Conservation (phyloP, 495 filamentous ascomycete species). For the Bathelium albidoporum region DNA sequence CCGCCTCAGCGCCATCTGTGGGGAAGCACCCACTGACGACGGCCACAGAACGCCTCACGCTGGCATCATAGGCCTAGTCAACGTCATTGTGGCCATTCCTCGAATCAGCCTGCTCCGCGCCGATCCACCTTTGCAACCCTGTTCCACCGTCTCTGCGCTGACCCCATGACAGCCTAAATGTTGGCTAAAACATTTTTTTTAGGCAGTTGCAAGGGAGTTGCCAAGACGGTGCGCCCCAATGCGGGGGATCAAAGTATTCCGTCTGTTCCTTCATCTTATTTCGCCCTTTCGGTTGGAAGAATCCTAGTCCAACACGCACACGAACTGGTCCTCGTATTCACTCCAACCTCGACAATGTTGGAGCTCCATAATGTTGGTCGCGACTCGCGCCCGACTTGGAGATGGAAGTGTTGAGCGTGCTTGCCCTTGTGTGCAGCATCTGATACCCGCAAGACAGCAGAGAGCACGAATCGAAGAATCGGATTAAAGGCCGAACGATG, state of each 20-base stretch:
- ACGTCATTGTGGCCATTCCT: not conserved
- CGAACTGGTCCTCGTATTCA: not conserved
- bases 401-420: not conserved
- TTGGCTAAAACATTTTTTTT: conserved; percentile 4
- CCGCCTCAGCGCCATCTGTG: not conserved
- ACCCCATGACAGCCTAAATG: not conserved
- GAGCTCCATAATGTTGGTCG: not conserved
- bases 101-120: not conserved
- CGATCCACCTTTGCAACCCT: not conserved
- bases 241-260: not conserved
- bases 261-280: not conserved
- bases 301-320: not conserved
- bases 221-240: not conserved
- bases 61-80: not conserved
- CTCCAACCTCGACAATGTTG: not conserved
- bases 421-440: not conserved
- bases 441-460: not conserved
- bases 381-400: not conserved
- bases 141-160: not conserved
- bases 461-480: not conserved
- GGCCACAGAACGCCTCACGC: not conserved
- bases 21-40: not conserved
- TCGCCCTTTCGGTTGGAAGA: not conserved
- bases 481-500: not conserved
- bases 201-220: not conserved